Evolutionary conservation across 106 monocot genomes (phyloP), one percentile per base, ranked within the genome.

Genomic region (Vanilla planifolia): DNA sequence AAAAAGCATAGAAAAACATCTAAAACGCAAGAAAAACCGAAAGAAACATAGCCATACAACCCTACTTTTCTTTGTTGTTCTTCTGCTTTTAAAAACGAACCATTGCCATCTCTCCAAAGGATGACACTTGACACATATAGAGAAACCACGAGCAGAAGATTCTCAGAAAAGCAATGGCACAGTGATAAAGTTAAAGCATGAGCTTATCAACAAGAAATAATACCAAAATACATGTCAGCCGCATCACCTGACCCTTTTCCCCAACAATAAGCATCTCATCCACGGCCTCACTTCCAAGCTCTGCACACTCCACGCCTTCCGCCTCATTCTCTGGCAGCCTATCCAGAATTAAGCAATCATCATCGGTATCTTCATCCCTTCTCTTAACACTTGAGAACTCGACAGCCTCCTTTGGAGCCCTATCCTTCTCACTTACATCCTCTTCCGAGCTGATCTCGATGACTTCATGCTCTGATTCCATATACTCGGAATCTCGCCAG

Each of bases 191-290:
- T 37, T 37, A 10, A 10, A 37, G 0, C 37, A 5, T 37, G 7
- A 37, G 5, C 10, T 37, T 37, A 37, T 37, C 37, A 37, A 37
- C 37, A 37, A 37, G 10, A 37, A 37, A 37, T 10, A 5, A 6
- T 37, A 6, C 37, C 5, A 37, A 6, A 37, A 37, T 37, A 5
- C n/a, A n/a, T n/a, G n/a, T n/a, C 24, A 50, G 22, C 15, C 28
- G 29, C 30, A 8, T 34, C 35, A 57, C 57, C 57, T 57, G 35
- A 35, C 57, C 57, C 35, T 57, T 57, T 36, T 57, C 57, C 21
- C 57, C 57, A 35, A 57, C 35, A 36, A 57, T 57, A 9, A 57
- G 57, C 57, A 57, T 57, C 57, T 57, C 57, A 57, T 57, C 57
- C 57, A 35, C 9, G 8, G 35, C 16, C 33, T 57, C 57, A 57